Percentiles rank a stretch among this genome's conserved stretches.
phyloP scores from a whole-genome alignment of 371 early-diverging fungal species.

The Mucor irregularis region DNA sequence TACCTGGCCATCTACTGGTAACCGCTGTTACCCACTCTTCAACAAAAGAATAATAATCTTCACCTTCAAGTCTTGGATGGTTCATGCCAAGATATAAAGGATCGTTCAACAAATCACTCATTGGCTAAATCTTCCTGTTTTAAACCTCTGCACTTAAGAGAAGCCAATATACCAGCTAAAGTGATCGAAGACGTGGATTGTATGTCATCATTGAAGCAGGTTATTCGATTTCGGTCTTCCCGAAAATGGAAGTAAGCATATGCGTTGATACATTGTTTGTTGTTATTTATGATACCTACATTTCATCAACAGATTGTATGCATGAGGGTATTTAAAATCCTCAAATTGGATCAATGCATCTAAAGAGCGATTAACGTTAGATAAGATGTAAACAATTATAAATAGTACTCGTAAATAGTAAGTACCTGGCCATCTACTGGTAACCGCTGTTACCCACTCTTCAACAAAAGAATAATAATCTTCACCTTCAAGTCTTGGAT shows the following conservation, averaged over 20 bases:
- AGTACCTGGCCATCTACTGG: constrained; percentile 61
- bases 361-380: background rate
- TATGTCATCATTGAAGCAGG: constrained; percentile 71
- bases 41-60: constrained; percentile 61
- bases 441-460: constrained; percentile 65
- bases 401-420: background rate
- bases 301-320: constrained; percentile 60
- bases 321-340: constrained; percentile 57
- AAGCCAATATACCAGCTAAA: constrained; percentile 63
- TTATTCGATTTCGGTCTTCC: constrained; percentile 53
- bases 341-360: constrained; percentile 50
- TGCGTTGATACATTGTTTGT: background rate
- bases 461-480: constrained; percentile 66
- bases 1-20: constrained; percentile 60
- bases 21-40: constrained; percentile 68
- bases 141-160: constrained; percentile 53
- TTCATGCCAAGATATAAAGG: constrained; percentile 67
- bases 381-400: background rate
- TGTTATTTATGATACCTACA: constrained; percentile 28
- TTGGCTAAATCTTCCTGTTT: constrained; percentile 40
- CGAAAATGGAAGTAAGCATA: background rate
- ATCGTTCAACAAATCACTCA: constrained; percentile 50
- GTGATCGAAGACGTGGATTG: constrained; percentile 66
- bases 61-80: constrained; percentile 57
- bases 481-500: constrained; percentile 60